A percentile compares a stretch with the other conserved stretches of the same genome.
Conservation (phyloP, 1,284 basidiomycete genomes). For the Fomitiporia mediterranea region DNA sequence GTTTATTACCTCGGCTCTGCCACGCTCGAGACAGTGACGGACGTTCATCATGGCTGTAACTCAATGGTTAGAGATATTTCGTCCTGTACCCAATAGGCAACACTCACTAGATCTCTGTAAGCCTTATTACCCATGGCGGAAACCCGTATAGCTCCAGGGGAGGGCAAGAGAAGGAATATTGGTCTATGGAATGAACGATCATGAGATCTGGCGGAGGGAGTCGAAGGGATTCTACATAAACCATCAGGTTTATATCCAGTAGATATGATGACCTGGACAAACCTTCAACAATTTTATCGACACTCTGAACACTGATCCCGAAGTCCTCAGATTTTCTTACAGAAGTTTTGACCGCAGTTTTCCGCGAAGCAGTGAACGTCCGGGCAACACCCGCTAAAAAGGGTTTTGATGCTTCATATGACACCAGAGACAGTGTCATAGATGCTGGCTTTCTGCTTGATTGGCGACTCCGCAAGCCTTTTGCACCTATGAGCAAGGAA, state of each 20-base stretch:
- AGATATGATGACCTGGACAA: background rate
- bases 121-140: constrained; percentile 72
- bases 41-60: constrained; percentile 7
- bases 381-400: constrained; percentile 43
- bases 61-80: background rate
- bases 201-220: constrained; percentile 63
- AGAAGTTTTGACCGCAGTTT: background rate
- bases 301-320: constrained; percentile 1
- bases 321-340: background rate
- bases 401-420: constrained; percentile 46
- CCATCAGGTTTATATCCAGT: background rate
- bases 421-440: constrained; percentile 37
- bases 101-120: constrained; percentile 72
- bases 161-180: constrained; percentile 32
- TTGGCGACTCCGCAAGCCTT: background rate
- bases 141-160: constrained; percentile 66
- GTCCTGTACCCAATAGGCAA: background rate
- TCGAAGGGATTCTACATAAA: constrained; percentile 22
- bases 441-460: background rate
- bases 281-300: constrained; percentile 13
- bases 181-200: constrained; percentile 57
- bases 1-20: constrained; percentile 4
- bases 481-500: background rate
- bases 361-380: constrained; percentile 28
- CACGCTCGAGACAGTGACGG: constrained; percentile 11